Evolutionary conservation across 805 yeast species (phyloP).

Genomic region (Zygoascus bituminiphila): DNA sequence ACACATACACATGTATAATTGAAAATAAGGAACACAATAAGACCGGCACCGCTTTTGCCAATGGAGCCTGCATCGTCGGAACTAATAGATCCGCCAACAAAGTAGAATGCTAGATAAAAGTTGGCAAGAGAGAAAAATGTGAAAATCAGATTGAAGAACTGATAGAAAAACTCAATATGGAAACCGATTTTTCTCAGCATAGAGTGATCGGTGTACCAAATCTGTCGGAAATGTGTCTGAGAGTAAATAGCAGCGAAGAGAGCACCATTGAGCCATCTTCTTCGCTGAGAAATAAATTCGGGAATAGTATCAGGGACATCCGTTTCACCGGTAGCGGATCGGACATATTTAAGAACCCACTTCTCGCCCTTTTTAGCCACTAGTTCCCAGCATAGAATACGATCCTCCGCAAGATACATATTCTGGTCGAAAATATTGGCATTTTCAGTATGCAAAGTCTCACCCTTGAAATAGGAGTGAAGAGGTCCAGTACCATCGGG

Average conservation of each 20-base stretch:
- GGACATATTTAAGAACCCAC: slow-evolving; percentile 88
- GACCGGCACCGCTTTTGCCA: slow-evolving; percentile 61
- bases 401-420: slow-evolving; percentile 95
- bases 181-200: slow-evolving; percentile 67
- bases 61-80: slow-evolving; percentile 33
- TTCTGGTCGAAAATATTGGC: slow-evolving; percentile 82
- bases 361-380: slow-evolving; percentile 76
- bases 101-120: slow-evolving; percentile 86
- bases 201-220: slow-evolving; percentile 87
- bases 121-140: slow-evolving; percentile 90
- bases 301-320: slow-evolving; percentile 93
- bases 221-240: slow-evolving; percentile 72
- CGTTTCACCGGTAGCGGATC: slow-evolving; percentile 90
- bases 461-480: slow-evolving; percentile 84
- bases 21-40: slow-evolving; percentile 74
- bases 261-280: slow-evolving; percentile 98
- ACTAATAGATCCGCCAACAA: slow-evolving; percentile 79
- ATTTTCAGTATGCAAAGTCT: slow-evolving; percentile 43
- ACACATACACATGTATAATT: slow-evolving; percentile 78
- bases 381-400: slow-evolving; percentile 93
- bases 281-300: slow-evolving; percentile 92
- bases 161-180: slow-evolving; percentile 84
- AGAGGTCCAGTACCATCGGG: slow-evolving; percentile 91
- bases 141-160: slow-evolving; percentile 68
- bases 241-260: slow-evolving; percentile 93